These are phyloP conservation scores for Leptographium flavum DNA, from an alignment of 2,329 filamentous ascomycete genomes.

Conservation along the genomic window DNA sequence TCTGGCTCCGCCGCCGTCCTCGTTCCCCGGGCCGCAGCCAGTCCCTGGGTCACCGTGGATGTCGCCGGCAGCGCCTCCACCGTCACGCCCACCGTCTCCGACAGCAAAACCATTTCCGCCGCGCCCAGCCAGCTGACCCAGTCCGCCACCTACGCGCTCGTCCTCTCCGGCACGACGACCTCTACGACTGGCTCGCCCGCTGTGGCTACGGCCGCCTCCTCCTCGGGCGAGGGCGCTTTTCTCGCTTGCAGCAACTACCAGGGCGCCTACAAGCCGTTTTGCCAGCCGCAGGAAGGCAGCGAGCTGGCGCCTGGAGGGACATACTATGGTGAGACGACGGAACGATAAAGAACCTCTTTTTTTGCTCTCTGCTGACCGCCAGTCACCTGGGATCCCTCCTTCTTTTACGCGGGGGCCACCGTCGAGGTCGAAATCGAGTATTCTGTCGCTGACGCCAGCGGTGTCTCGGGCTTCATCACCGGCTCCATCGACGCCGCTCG, in stretches of 20 bases:
- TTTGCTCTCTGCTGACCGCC: background rate
- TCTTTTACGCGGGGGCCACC: slow-evolving; percentile 13
- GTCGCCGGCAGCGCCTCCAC: slow-evolving; percentile 15
- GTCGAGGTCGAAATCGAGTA: slow-evolving; percentile 12
- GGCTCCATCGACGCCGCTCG: slow-evolving; percentile 11
- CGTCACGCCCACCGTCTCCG: slow-evolving; percentile 15
- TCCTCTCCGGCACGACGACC: slow-evolving; percentile 11
- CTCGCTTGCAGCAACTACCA: slow-evolving; percentile 17
- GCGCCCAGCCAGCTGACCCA: slow-evolving; percentile 17
- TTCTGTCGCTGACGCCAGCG: slow-evolving; percentile 4
- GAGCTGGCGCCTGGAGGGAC: slow-evolving; percentile 16
- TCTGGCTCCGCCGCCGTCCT: background rate
- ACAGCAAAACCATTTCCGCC: slow-evolving; percentile 15
- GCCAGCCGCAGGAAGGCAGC: slow-evolving; percentile 17
- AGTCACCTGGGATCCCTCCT: slow-evolving; percentile 20
- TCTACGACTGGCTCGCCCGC: slow-evolving; percentile 19
- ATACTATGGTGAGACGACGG: slow-evolving; percentile 18
- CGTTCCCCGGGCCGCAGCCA: slow-evolving; percentile 7
- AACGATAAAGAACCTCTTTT: too few relatives aligned
- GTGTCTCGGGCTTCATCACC: slow-evolving; percentile 8
- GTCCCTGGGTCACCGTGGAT: slow-evolving; percentile 20
- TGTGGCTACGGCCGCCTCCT: slow-evolving; percentile 17
- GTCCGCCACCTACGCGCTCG: slow-evolving; percentile 17
- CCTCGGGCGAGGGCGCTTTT: slow-evolving; percentile 15
- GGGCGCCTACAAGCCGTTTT: slow-evolving; percentile 18